Evolutionary conservation across 345 rosid genomes (phyloP), one percentile per base, ranked within the genome.

Genomic region (Physaria fendleri): DNA sequence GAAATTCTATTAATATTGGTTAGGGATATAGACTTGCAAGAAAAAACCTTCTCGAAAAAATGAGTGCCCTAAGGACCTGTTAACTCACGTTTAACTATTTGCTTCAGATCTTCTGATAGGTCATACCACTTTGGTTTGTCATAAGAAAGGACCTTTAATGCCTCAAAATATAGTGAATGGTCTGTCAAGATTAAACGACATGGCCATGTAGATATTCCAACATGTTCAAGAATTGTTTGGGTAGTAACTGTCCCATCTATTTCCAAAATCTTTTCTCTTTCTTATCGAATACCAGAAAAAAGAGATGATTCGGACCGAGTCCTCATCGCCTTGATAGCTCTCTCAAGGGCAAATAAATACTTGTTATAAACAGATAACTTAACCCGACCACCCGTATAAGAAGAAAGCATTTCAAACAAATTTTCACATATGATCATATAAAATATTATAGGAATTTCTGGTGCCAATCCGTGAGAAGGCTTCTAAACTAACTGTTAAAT

Each of bases 61-160:
- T 97, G 83, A 51, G 97, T 83, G 41, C 99, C 99, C 99, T 96
- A 94, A 39, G 99, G 97, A 62, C 99, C 99, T 48, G 96, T 81
- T 77, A 90, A 68, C 65, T 90, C 99, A 56, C 96, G 90, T 68
- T 85, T 90, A 24, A 90, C 83, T 33, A 84, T 65, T 81, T 94
- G 99, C 68, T 94, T 82, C 37, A 94, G 80, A 70, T 90, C 92
- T 30, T 81, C 82, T 38, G 96, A 77, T 65, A 90, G 78, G 78
- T 85, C 88, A 64, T 90, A 90, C 56, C 65, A 76, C 78, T 94
- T 94, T 35, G 96, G 86, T 71, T 83, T 89, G 74, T 89, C 95
- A 75, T 77, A 89, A 35, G 94, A 85, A 52, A 89, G 96, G 30
- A 93, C 95, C 52, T 85, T 83, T 27, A 82, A 84, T 29, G 96